phyloP scores from a whole-genome alignment of 345 rosid species.

The Citrus reticulata region DNA sequence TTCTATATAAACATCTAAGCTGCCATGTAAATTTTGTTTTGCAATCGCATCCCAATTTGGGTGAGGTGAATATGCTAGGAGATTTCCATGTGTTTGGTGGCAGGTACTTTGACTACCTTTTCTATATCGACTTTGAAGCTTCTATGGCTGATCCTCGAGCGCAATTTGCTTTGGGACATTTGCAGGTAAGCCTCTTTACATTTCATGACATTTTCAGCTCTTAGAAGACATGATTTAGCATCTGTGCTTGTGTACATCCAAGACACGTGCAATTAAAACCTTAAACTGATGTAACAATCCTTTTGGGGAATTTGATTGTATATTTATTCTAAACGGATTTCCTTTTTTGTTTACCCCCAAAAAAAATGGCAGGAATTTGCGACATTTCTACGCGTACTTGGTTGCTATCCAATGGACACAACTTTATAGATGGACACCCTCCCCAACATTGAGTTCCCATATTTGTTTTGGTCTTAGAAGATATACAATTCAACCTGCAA shows the following conservation, averaged over 20 bases:
- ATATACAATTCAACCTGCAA: not conserved
- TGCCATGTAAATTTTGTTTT: not conserved
- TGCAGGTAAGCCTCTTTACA: conserved; percentile 52
- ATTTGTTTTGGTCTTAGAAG: not conserved
- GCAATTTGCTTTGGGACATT: conserved; percentile 70
- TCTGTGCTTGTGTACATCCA: not conserved
- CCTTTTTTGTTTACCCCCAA: not conserved
- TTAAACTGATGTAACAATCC: not conserved
- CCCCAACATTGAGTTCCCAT: not conserved
- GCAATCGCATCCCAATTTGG: not conserved
- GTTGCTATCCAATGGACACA: conserved; percentile 64
- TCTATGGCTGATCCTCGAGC: conserved; percentile 92
- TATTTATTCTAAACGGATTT: not conserved
- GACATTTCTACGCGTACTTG: conserved; percentile 72
- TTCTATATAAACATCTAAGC: not conserved
- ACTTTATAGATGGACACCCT: conserved; percentile 3
- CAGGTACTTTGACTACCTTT: conserved; percentile 93
- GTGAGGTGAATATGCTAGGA: not conserved
- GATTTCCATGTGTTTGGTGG: conserved; percentile 14
- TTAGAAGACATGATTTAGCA: not conserved
- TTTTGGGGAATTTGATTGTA: not conserved
- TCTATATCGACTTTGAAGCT: conserved; percentile 87
- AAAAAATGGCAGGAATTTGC: conserved; percentile 62
- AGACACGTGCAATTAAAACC: not conserved
- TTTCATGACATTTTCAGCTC: not conserved